Evolutionary conservation across 805 yeast species (phyloP).

Genomic region (Dipodascus albidus): DNA sequence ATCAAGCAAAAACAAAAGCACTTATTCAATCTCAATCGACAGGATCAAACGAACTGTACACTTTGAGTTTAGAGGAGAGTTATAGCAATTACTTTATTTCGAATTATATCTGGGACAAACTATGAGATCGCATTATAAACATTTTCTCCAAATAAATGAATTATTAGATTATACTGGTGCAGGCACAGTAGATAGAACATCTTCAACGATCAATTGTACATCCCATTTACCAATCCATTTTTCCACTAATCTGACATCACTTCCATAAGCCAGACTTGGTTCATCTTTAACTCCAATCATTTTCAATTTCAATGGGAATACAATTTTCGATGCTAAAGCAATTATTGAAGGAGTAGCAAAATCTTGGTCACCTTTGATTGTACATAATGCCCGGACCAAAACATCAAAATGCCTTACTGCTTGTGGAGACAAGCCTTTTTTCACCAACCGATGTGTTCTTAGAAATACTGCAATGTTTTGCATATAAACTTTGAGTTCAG

Average conservation of each 20-base stretch:
- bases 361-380: slow-evolving; percentile 27
- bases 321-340: slow-evolving; percentile 35
- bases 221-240: slow-evolving; percentile 36
- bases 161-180: slow-evolving; percentile 33
- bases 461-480: slow-evolving; percentile 44
- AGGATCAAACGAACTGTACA: slow-evolving; percentile 11
- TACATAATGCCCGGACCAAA: slow-evolving; percentile 31
- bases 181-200: slow-evolving; percentile 37
- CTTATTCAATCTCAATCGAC: slow-evolving; percentile 13
- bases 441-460: slow-evolving; percentile 44
- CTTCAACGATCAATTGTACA: slow-evolving; percentile 38
- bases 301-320: slow-evolving; percentile 37
- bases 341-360: slow-evolving; percentile 46
- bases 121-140: no score
- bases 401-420: slow-evolving; percentile 33
- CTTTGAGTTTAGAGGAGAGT: slow-evolving; percentile 28
- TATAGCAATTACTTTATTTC: slow-evolving; percentile 60
- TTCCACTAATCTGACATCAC: slow-evolving; percentile 33
- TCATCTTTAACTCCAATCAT: slow-evolving; percentile 34
- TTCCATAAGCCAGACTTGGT: slow-evolving; percentile 44
- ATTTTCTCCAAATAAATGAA: no score
- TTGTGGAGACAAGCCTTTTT: slow-evolving; percentile 40
- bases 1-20: slow-evolving; percentile 11
- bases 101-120: slow-evolving; percentile 65
- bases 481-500: slow-evolving; percentile 42